phyloP scores from a whole-genome alignment of 176 grass and related monocot genomes.

The Poa annua region DNA sequence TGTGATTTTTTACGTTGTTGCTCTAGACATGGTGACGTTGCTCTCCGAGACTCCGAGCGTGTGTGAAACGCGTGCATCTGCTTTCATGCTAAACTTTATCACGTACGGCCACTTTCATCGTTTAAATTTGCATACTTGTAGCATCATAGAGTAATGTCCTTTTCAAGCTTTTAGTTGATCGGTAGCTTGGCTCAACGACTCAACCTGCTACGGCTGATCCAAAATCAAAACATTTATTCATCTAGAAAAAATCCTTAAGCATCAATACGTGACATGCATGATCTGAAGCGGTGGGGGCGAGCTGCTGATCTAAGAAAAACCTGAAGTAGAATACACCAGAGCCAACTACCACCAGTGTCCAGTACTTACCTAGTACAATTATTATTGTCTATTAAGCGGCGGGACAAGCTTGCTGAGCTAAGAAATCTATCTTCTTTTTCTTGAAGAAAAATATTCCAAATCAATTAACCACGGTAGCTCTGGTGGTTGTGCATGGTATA shows the following conservation, averaged over 20 bases:
- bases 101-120: neutral
- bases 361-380: neutral
- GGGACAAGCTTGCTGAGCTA: neutral
- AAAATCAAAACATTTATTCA: too few species aligned
- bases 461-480: neutral
- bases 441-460: neutral
- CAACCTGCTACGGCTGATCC: too few species aligned
- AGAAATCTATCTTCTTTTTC: neutral
- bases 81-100: neutral
- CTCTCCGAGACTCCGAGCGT: neutral
- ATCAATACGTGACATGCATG: too few species aligned
- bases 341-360: neutral
- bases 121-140: neutral
- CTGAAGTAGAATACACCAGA: too few species aligned
- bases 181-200: too few species aligned
- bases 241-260: too few species aligned
- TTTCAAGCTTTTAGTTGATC: too few species aligned
- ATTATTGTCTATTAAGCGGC: neutral
- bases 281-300: too few species aligned
- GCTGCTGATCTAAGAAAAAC: too few species aligned
- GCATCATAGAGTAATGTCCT: neutral
- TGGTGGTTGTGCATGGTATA: neutral
- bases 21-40: neutral
- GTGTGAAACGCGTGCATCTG: neutral
- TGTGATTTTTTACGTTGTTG: neutral